Conservation (phyloP, 2,329 filamentous ascomycete species). For the Diaporthe caulivora region DNA sequence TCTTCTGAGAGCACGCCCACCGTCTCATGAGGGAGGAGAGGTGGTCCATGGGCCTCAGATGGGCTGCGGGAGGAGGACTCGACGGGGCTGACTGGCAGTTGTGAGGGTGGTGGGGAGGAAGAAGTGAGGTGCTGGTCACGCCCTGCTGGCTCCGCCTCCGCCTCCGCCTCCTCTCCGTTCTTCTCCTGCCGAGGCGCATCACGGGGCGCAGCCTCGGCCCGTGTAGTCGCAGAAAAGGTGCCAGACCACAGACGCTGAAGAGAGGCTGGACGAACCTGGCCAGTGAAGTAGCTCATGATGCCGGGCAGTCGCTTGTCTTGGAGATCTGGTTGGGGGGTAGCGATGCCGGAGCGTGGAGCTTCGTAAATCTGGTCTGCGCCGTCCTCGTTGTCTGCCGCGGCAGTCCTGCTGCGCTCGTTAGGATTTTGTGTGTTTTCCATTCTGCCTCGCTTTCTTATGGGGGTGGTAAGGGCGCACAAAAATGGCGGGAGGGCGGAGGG, state of each 20-base stretch:
- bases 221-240: constrained; percentile 54
- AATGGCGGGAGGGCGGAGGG: constrained; percentile 37
- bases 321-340: constrained; percentile 92
- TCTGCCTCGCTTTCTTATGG: constrained; percentile 42
- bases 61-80: constrained; percentile 42
- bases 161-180: constrained; percentile 32
- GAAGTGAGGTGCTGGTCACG: constrained; percentile 39
- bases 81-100: constrained; percentile 43
- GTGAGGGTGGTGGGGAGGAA: constrained; percentile 41
- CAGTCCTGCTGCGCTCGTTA: constrained; percentile 68
- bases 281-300: constrained; percentile 93
- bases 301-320: constrained; percentile 95
- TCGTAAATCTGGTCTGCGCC: constrained; percentile 82
- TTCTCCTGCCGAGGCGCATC: constrained; percentile 43
- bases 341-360: constrained; percentile 89
- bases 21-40: constrained; percentile 56
- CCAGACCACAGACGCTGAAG: constrained; percentile 63
- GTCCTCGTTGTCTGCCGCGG: constrained; percentile 73
- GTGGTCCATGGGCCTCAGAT: constrained; percentile 45
- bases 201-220: constrained; percentile 51
- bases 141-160: constrained; percentile 9
- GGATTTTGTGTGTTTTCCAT: constrained; percentile 58
- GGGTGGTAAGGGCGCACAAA: constrained; percentile 40
- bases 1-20: constrained; percentile 47
- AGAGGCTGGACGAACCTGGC: constrained; percentile 96